Base-by-base conservation (phyloP, 352 stramenopile genomes). In the Pythium aphanidermatum region DNA sequence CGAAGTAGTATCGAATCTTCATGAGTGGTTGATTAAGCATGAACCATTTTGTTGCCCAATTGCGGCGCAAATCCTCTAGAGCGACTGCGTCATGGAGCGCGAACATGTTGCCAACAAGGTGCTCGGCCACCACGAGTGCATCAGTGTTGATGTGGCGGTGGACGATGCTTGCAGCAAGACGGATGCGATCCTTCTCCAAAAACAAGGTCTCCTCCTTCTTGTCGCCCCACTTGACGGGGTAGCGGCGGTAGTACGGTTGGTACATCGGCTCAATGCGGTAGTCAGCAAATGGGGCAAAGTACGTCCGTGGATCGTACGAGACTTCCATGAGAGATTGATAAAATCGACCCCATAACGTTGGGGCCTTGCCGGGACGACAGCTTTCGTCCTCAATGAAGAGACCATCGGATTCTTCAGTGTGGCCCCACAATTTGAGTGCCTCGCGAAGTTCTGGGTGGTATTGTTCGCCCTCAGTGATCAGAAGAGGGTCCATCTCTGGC, bases 1-100 rank as follows among this genome's bases (percentile, higher is more conserved):
- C 88, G 70, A 95, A 96, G 61, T 97, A 97, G 39, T 72, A 79
- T 7, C 80, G 79, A 35, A 97, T 91, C 35, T 89, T 83, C 62
- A 92, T 72, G 11, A 96, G 56, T 16, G 86, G 85, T 46, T 96
- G 85, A 40, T 76, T 74, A 11, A 88, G 27, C 69, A 92, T 82
- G 23, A 57, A 50, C 80, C 74, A 94, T 34, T 71, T 66, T 17
- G 87, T 50, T 2, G 87, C 82, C 83, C 86, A 96, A 33, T 63
- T 56, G 17, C 60, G 55, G 1, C 78, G 77, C 23, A 96, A 53
- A n/a, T 92, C 70, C 0, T 77, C 43, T 1, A 96, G 61, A n/a
- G 81, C 74, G 0, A 56, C 58, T 0, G 59, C 17, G 44, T 95
- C 88, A 51, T 96, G 86, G 10, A 96, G 63, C n/a, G 86, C 83